Conservation (phyloP, 768 basidiomycete species). For the Saitozyma sp. region DNA sequence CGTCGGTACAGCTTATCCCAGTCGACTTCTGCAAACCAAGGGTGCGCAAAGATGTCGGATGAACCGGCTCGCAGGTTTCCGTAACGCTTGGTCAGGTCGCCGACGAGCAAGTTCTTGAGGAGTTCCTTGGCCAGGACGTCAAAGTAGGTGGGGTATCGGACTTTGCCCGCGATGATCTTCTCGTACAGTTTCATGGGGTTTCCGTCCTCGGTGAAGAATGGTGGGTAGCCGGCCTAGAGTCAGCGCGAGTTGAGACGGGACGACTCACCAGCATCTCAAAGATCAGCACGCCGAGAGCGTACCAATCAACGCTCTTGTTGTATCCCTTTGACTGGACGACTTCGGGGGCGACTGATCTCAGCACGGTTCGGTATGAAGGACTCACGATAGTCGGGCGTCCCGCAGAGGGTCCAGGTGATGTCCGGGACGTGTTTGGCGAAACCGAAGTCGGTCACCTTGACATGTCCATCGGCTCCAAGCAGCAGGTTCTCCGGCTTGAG, state of each 20-base stretch:
- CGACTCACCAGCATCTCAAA: conserved; percentile 54
- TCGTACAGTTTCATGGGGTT: conserved; percentile 56
- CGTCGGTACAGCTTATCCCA: conserved; percentile 77
- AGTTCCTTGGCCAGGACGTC: conserved; percentile 52
- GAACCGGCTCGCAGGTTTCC: conserved; percentile 53
- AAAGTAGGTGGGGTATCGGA: conserved; percentile 54
- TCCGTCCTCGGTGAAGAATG: conserved; percentile 55
- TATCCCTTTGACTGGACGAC: conserved; percentile 55
- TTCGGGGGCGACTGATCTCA: conserved; percentile 50
- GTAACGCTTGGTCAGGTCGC: conserved; percentile 53
- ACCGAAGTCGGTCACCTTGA: conserved; percentile 95
- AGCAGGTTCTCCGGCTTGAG: conserved; percentile 69
- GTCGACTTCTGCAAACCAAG: conserved; percentile 83
- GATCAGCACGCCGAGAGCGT: conserved; percentile 53
- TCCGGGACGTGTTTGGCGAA: conserved; percentile 57
- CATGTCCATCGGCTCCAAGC: conserved; percentile 89
- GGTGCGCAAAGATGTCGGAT: conserved; percentile 53
- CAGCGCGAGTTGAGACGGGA: not conserved
- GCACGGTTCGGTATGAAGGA: not conserved
- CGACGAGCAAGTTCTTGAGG: conserved; percentile 53
- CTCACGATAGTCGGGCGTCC: conserved; percentile 54
- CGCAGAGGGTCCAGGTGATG: conserved; percentile 55
- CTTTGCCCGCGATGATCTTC: conserved; percentile 54
- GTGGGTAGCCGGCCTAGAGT: conserved; percentile 53
- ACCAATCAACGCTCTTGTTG: conserved; percentile 55